Evolutionary conservation across 306 rosid species (phyloP), one percentile per base, ranked within the genome.

Genomic region (Fragaria nilgerrensis): DNA sequence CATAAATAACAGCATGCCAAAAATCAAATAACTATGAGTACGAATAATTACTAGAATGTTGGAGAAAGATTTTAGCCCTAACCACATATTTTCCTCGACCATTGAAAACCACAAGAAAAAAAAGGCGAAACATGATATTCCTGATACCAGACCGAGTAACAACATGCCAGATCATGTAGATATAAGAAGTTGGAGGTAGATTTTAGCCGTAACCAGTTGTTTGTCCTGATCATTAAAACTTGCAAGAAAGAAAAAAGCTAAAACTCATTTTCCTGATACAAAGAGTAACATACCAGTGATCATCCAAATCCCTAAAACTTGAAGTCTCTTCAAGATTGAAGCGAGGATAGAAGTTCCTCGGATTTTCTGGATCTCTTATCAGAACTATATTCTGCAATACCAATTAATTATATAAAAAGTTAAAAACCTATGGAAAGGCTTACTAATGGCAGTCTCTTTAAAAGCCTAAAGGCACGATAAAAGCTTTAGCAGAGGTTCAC

Each of bases 301-400:
- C 98, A 79, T 95, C 97, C 89, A 95, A 88, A 82, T 89, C 96
- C 56, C 79, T 83, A 86, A 92, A 95, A 86, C 88, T 89, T 53
- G 96, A 83, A 77, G 96, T 92, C 66, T 92, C 97, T 86, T 95
- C 98, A 32, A 95, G 79, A 90, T 95, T 92, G 89, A 95, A 95
- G 58, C 98, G 98, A 74, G 98, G 98, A 81, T 89, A 92, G 80
- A 95, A 95, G 70, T 83, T 87, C 77, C 77, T 86, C 79, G 89
- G 92, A 86, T 92, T 85, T 84, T 95, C 97, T 37, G 92, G 91
- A 83, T 92, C 97, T 78, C 84, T 87, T 64, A 95, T 88, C 41
- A 95, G 90, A 86, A 90, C 97, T 74, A 95, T 85, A 80, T 92
- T 92, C 98, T 95, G 91, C 88, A 88, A 83, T 69, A 76, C 62